These are phyloP conservation scores for Fraxinus pennsylvanica DNA, from an alignment of 257 asterid species.

Conservation along the genomic window DNA sequence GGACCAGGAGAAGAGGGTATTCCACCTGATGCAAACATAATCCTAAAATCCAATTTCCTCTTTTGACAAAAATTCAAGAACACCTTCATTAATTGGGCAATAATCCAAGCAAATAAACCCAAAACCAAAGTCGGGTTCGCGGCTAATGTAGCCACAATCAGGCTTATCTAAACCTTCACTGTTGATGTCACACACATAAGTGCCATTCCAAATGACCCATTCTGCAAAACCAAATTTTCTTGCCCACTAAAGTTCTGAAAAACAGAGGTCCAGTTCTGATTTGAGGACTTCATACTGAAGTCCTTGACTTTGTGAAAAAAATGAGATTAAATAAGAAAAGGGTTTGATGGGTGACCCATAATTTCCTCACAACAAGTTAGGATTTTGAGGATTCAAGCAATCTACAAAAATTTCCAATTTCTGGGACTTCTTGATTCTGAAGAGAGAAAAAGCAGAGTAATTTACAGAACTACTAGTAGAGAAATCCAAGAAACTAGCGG, in stretches of 20 bases:
- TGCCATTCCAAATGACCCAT: conserved; percentile 65
- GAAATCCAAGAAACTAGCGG: conserved; percentile 29
- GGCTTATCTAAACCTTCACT: conserved; percentile 80
- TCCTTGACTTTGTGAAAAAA: conserved; percentile 42
- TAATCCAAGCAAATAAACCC: conserved; percentile 65
- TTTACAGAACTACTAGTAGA: conserved; percentile 17
- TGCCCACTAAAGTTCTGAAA: conserved; percentile 20
- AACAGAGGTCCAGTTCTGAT: conserved; percentile 31
- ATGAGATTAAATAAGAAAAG: conserved; percentile 51
- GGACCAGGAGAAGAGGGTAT: conserved; percentile 63
- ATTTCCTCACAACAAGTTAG: conserved; percentile 39
- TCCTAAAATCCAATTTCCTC: conserved; percentile 75
- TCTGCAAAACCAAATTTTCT: conserved; percentile 40
- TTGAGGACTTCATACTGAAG: conserved; percentile 46
- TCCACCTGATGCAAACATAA: conserved; percentile 80
- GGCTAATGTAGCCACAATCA: conserved; percentile 71
- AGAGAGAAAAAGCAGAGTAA: conserved; percentile 26
- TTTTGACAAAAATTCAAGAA: conserved; percentile 76
- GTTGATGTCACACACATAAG: conserved; percentile 72
- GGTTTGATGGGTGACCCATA: conserved; percentile 40
- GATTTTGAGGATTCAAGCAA: conserved; percentile 34
- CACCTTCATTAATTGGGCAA: conserved; percentile 73
- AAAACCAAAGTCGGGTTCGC: conserved; percentile 84
- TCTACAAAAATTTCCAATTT: conserved; percentile 27
- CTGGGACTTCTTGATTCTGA: conserved; percentile 28